Percentiles rank a stretch among this genome's conserved stretches.
phyloP scores from a whole-genome alignment of 2,329 filamentous ascomycete genomes.

The Nemania sp. region DNA sequence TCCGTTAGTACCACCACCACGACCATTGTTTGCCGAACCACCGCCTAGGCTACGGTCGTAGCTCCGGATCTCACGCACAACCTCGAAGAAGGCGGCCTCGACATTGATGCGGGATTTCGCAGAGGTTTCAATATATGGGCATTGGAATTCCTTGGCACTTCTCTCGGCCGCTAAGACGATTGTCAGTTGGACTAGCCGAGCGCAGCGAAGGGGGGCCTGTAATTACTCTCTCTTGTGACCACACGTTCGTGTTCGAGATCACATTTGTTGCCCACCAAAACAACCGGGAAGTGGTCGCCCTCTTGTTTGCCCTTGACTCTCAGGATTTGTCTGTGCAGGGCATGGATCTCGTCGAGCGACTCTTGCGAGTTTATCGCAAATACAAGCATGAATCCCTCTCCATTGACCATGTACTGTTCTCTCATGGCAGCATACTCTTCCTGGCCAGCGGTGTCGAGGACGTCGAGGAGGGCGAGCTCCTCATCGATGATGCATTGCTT shows the following conservation, averaged over 20 bases:
- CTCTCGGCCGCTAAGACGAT: slow-evolving; percentile 70
- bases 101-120: slow-evolving; percentile 98
- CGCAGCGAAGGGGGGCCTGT: slow-evolving; percentile 17
- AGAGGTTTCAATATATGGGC: slow-evolving; percentile 99
- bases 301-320: slow-evolving; percentile 89
- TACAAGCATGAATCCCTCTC: slow-evolving; percentile 95
- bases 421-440: slow-evolving; percentile 99
- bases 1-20: slow-evolving; percentile 64
- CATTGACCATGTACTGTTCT: slow-evolving; percentile 99
- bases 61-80: slow-evolving; percentile 94
- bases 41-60: slow-evolving; percentile 99
- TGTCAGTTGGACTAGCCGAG: slow-evolving; percentile 21
- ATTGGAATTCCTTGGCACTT: slow-evolving; percentile 67
- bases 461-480: slow-evolving; percentile 95
- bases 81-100: slow-evolving; percentile 97
- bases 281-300: slow-evolving; percentile 95
- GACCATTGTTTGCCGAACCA: slow-evolving; percentile 73
- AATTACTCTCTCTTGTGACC: slow-evolving; percentile 84
- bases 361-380: slow-evolving; percentile 98
- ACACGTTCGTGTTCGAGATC: slow-evolving; percentile 93
- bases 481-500: slow-evolving; percentile 99
- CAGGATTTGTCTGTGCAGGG: slow-evolving; percentile 98
- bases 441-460: slow-evolving; percentile 96
- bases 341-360: slow-evolving; percentile 97
- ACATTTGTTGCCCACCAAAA: slow-evolving; percentile 98